Base-by-base conservation (phyloP, 2,329 filamentous ascomycete species). In the Fusarium mangiferae region DNA sequence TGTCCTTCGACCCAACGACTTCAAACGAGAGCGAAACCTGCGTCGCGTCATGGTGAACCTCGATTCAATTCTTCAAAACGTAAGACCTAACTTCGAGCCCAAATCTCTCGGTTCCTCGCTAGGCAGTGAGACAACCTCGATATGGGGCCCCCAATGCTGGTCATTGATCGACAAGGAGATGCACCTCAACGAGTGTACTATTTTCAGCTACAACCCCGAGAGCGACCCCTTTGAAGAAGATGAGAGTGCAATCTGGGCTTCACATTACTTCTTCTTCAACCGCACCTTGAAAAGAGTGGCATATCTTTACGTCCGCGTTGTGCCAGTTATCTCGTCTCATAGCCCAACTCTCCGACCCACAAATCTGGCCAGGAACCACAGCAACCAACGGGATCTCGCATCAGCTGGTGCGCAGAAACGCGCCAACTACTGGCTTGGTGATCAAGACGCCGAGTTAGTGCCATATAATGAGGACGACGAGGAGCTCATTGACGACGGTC, bases 261-360 rank as follows among this genome's bases (percentile, higher is more conserved):
- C 95, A 72, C 95, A 98, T 82, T 98, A 97, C 83, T 98, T 99
- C 86, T 97, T 98, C 83, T 98, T 98, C 88, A 98, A 97, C 86
- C 96, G 96, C 79, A 87, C 91, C 33, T 89, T 92, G 80, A 98
- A 98, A 85, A 91, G 96, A 46, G 96, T 99, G 24, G 95, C 94
- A 69, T 99, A 99, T 81, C 85, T 99, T 51, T 97, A 98, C 79
- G 90, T 98, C 51, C 92, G 96, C 70, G 95, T 94, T n/a, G 90
- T 98, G 51, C 96, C 90, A 66, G 92, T 92, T 76, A 91, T 93
- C 79, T 93, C 86, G 73, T 87, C 87, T 7, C 90, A 87, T 81
- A 91, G 87, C 70, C 92, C 88, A 51, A 83, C 82, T 30, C 78
- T 86, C 55, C 79, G 82, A 26, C 82, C 84, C 22, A 77, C 74